A percentile compares a stretch with the other conserved stretches of the same genome.
Evolutionary conservation across 2,329 filamentous ascomycete genomes (phyloP).

Genomic region (Diplodia sapinea): DNA sequence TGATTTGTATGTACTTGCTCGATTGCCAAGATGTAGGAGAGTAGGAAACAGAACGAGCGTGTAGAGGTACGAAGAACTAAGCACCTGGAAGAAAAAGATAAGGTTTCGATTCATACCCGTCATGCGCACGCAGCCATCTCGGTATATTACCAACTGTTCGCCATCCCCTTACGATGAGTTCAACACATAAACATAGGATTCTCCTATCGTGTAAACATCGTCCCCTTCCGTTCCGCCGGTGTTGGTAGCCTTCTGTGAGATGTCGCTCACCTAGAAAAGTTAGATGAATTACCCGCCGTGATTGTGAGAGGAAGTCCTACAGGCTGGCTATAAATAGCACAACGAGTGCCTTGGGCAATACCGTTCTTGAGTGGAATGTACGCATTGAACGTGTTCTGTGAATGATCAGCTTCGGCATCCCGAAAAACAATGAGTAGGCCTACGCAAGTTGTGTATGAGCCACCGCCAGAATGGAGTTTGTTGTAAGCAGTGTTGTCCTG

Average conservation of each 20-base stretch:
- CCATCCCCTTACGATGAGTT: neutral
- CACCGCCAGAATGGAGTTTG: constrained; percentile 38
- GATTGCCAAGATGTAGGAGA: no score
- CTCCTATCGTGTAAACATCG: neutral
- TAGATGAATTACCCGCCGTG: neutral
- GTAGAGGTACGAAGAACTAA: no score
- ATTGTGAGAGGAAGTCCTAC: neutral
- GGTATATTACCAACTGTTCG: no score
- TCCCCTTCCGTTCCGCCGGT: neutral
- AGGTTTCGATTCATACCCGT: no score
- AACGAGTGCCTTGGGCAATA: constrained; percentile 48
- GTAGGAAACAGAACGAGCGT: no score
- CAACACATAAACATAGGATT: neutral
- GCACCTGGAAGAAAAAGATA: no score
- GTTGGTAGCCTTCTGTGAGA: neutral
- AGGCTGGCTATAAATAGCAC: constrained; percentile 39
- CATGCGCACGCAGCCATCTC: no score
- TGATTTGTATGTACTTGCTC: no score
- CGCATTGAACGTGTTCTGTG: constrained; percentile 38
- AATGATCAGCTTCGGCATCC: neutral
- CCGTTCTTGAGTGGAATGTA: constrained; percentile 47
- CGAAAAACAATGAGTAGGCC: constrained; percentile 33
- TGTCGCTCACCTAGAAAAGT: constrained; percentile 34
- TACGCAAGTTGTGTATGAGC: constrained; percentile 45
- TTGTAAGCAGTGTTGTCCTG: constrained; percentile 46